A percentile compares a stretch with the other conserved stretches of the same genome.
phyloP scores from a whole-genome alignment of 2,329 filamentous ascomycete species.

The Furcasterigmium sp. region DNA sequence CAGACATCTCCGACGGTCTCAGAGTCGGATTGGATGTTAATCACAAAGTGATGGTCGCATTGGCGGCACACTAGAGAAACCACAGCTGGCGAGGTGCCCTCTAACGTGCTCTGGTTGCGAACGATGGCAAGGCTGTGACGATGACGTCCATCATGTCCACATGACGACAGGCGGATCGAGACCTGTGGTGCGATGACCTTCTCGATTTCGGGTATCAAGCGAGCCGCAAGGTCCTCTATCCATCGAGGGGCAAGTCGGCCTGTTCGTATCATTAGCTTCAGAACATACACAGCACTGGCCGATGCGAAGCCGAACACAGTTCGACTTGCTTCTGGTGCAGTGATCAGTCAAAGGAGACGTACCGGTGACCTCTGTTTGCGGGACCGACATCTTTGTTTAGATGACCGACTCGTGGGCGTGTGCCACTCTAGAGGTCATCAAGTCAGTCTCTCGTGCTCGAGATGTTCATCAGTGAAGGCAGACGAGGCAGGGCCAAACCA shows the following conservation, averaged over 20 bases:
- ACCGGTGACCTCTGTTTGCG: too few species aligned
- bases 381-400: too few species aligned
- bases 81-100: constrained; percentile 15
- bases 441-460: too few species aligned
- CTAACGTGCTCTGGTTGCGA: constrained; percentile 30
- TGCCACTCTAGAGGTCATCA: too few species aligned
- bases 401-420: too few species aligned
- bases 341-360: too few species aligned
- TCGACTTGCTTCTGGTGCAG: too few species aligned
- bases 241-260: constrained; percentile 31
- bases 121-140: constrained; percentile 29
- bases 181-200: background rate
- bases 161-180: background rate
- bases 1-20: constrained; percentile 22
- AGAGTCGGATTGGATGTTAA: constrained; percentile 28
- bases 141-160: constrained; percentile 17
- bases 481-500: too few species aligned
- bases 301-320: too few species aligned
- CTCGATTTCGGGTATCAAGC: constrained; percentile 18
- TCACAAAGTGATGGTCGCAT: constrained; percentile 36
- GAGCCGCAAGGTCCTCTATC: constrained; percentile 32
- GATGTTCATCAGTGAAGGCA: too few species aligned
- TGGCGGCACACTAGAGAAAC: constrained; percentile 33
- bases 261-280: constrained; percentile 1
- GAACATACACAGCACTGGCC: too few species aligned